Conservation (phyloP, 306 rosid species). For the Cicer pinnatifidum region DNA sequence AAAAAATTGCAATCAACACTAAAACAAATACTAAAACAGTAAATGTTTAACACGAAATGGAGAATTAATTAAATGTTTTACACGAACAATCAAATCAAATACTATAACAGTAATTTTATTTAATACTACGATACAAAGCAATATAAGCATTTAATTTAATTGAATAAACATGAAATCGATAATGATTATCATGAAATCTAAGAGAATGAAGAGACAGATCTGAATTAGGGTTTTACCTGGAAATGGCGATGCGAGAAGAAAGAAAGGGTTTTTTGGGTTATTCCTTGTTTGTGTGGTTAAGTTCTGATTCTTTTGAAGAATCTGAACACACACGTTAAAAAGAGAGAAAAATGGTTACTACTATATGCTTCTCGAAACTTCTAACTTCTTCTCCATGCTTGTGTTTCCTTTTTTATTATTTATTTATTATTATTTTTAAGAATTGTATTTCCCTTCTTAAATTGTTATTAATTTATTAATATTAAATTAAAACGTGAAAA, state of each 20-base stretch:
- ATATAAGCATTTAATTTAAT: background rate
- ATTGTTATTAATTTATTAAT: too few species aligned
- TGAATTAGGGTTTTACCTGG: conserved; percentile 20
- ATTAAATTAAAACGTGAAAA: too few species aligned
- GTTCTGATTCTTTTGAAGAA: background rate
- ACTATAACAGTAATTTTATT: background rate
- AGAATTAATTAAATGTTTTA: background rate
- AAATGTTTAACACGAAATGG: too few species aligned
- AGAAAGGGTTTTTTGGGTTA: background rate
- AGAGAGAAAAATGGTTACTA: background rate
- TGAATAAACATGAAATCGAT: background rate
- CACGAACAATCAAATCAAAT: background rate
- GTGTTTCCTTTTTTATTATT: too few species aligned
- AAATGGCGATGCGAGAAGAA: background rate
- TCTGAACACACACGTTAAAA: background rate
- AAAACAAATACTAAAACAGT: too few species aligned
- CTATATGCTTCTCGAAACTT: too few species aligned
- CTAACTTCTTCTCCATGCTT: too few species aligned
- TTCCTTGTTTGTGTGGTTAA: background rate
- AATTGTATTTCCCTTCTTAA: too few species aligned
- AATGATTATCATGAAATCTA: background rate
- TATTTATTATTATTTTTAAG: too few species aligned
- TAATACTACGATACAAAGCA: background rate
- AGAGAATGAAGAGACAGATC: background rate
- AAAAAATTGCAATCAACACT: background rate